phyloP scores from a whole-genome alignment of 495 filamentous ascomycete species.

The Neurospora tetrasperma region DNA sequence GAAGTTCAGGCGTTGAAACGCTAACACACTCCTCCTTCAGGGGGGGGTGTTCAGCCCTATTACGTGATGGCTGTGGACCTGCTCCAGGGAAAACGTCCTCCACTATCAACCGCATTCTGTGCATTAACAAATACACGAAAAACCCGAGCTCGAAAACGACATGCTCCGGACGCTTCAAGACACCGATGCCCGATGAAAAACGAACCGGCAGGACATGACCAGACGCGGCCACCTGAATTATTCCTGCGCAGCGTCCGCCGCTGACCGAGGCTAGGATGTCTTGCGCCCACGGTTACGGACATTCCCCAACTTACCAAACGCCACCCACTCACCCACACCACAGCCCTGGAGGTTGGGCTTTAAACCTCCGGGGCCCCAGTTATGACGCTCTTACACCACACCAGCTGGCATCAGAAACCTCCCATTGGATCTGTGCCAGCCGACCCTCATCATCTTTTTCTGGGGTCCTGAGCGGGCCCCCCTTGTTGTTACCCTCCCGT shows the following conservation, averaged over 20 bases:
- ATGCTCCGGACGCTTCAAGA: neutral
- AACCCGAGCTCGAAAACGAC: neutral
- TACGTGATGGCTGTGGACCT: neutral
- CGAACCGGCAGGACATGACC: neutral
- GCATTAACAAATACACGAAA: neutral
- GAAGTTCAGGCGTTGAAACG: neutral
- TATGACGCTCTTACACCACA: neutral
- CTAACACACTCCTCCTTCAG: neutral
- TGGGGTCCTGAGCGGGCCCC: neutral
- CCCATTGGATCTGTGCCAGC: neutral
- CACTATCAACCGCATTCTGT: neutral
- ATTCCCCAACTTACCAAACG: constrained; percentile 14
- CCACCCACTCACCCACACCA: neutral
- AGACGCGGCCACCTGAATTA: neutral
- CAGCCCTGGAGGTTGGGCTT: neutral
- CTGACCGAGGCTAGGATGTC: neutral
- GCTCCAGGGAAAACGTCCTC: neutral
- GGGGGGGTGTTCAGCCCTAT: neutral
- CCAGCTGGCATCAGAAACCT: neutral
- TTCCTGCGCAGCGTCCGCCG: neutral
- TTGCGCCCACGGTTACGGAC: constrained; percentile 10
- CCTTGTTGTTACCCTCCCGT: neutral
- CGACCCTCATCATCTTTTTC: neutral
- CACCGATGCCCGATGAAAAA: neutral
- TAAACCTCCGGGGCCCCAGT: neutral